A percentile compares a stretch with the other conserved stretches of the same genome.
These are phyloP conservation scores for Rosa rugosa DNA, from an alignment of 306 rosid species.

Conservation along the genomic window DNA sequence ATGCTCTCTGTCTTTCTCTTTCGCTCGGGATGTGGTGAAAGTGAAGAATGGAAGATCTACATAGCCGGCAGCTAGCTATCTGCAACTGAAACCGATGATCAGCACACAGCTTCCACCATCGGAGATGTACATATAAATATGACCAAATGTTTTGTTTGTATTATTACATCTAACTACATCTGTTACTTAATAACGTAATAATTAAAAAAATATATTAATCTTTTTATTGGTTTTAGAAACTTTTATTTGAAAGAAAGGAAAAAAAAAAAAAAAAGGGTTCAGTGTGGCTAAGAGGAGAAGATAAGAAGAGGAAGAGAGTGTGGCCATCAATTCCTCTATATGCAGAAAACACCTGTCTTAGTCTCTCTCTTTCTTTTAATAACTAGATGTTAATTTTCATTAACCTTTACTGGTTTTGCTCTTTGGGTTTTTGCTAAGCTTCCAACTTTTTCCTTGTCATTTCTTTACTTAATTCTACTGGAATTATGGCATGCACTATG, in stretches of 20 bases:
- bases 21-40: slow-evolving; percentile 11
- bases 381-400: not conserved
- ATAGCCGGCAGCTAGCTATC: slow-evolving; percentile 12
- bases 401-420: not conserved
- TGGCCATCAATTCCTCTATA: slow-evolving; percentile 61
- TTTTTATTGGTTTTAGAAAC: not conserved
- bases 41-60: slow-evolving; percentile 34
- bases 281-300: slow-evolving; percentile 27
- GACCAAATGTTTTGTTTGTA: slow-evolving; percentile 14
- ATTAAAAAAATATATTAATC: slow-evolving; percentile 3
- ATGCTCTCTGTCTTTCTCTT: slow-evolving; percentile 26
- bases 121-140: slow-evolving; percentile 14
- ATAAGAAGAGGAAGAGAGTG: slow-evolving; percentile 52
- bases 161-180: slow-evolving; percentile 15
- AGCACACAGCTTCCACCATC: slow-evolving; percentile 8
- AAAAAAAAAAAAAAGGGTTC: not conserved
- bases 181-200: not conserved
- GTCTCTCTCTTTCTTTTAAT: slow-evolving; percentile 12
- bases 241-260: not conserved
- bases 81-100: slow-evolving; percentile 8
- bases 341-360: slow-evolving; percentile 49
- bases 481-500: not conserved
- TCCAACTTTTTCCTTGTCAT: not conserved
- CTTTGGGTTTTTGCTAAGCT: too few relatives aligned
- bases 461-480: not conserved